Evolutionary conservation across 208 protist genomes (phyloP).

Genomic region (Trypanosoma caninum): DNA sequence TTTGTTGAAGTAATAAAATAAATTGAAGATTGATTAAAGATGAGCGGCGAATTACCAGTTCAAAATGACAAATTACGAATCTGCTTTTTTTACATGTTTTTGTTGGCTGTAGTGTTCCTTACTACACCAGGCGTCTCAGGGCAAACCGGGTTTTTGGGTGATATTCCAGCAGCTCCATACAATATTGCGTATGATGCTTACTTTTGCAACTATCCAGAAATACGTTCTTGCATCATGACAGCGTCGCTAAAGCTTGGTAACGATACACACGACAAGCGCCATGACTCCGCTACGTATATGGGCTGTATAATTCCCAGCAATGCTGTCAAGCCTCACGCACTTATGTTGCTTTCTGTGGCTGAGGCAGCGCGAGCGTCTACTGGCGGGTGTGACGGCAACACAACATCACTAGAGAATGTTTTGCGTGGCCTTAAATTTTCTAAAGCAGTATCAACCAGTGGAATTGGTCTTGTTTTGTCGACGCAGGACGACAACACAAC

Average conservation of each 20-base stretch:
- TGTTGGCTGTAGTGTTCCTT: not conserved
- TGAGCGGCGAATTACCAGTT: no score
- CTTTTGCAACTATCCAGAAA: constrained; percentile 14
- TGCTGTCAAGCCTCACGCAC: not conserved
- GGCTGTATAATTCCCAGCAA: not conserved
- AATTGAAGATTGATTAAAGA: no score
- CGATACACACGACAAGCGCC: not conserved
- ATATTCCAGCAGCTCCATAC: constrained; percentile 12
- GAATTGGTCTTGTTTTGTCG: constrained; percentile 9
- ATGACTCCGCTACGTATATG: not conserved
- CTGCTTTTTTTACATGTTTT: no score
- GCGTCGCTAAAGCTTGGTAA: not conserved
- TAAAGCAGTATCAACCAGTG: not conserved
- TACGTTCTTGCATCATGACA: constrained; percentile 5
- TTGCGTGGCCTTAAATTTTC: not conserved
- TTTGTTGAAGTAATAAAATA: no score
- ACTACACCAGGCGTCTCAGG: not conserved
- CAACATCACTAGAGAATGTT: not conserved
- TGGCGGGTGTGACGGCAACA: not conserved
- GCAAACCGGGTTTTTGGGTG: constrained; percentile 1
- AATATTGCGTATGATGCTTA: constrained; percentile 6
- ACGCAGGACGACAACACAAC: not conserved
- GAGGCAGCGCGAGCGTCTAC: not conserved
- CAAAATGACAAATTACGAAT: no score
- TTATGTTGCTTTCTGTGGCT: not conserved